Base-by-base conservation (phyloP, 139 green algal species). In the Pseudopediastrum boryanum region DNA sequence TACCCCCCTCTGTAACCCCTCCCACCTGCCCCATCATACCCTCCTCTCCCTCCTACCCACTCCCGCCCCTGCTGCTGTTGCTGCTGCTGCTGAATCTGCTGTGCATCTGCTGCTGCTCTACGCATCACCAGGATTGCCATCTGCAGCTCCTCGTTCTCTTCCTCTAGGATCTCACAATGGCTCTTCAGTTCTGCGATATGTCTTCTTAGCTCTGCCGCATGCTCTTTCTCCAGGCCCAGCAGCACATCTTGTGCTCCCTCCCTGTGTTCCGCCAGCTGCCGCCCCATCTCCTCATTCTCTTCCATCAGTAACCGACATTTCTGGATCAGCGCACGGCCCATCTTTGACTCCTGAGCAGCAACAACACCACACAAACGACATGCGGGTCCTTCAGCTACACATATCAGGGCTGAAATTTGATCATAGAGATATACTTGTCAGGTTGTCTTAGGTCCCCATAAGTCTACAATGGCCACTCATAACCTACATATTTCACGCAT, bases 111-210 rank as follows among this genome's bases (percentile, higher is more conserved):
- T 16, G 46, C 46, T 16, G 12, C 46, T 78, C 54, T 78, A 56
- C 10, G 54, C 41, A 6, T 61, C 54, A 42, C 69, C 43, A 2
- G 69, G 41, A 29, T 70, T 61, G 2, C 31, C 71, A 78, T 78
- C 54, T 65, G 68, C 41, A 78, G 71, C 39, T 78, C 56, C 41
- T 71, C 71, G 29, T 78, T 78, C 25, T 78, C 71, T 29, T 78
- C 36, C 36, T 78, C 54, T 0, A 70, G 39, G 38, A 54, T 59
- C 27, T 10, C 36, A 56, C 52, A 68, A 41, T 70, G 71, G 27
- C 69, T 41, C 21, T 44, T 36, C 23, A 70, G 27, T 29, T 78
- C 54, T 19, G 54, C 44, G 10, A 78, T 16, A 0, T n/a, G 54
- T 23, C 65, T 56, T 13, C 52, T 41, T 19, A 78, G 71, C 41